phyloP scores from a whole-genome alignment of 768 basidiomycete genomes.

The Obba rivulosa region DNA sequence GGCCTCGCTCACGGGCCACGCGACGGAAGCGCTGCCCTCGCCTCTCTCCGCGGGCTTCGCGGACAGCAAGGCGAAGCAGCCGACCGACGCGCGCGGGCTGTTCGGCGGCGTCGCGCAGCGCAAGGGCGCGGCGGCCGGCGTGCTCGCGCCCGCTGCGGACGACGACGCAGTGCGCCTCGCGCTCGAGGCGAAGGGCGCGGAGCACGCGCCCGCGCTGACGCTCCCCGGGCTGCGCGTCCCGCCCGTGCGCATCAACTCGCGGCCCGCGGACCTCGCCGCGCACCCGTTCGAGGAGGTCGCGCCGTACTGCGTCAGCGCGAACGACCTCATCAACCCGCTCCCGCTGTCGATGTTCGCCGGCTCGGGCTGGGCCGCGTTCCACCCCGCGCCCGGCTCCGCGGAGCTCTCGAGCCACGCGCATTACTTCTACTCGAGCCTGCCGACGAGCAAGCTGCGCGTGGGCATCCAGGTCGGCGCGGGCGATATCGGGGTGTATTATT shows the following conservation, averaged over 20 bases:
- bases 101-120: conserved; percentile 85
- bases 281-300: conserved; percentile 76
- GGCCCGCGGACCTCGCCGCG: conserved; percentile 36
- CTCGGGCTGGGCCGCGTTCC: conserved; percentile 81
- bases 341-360: conserved; percentile 93
- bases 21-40: conserved; percentile 52
- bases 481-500: conserved; percentile 88
- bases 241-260: conserved; percentile 62
- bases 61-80: conserved; percentile 33
- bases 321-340: conserved; percentile 95
- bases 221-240: conserved; percentile 53
- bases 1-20: conserved; percentile 62
- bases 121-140: conserved; percentile 53
- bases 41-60: conserved; percentile 26
- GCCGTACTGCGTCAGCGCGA: conserved; percentile 93
- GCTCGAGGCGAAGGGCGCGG: conserved; percentile 8
- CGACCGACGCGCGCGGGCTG: conserved; percentile 50
- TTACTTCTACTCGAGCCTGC: conserved; percentile 90
- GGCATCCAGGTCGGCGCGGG: conserved; percentile 83
- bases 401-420: conserved; percentile 56
- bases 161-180: conserved; percentile 16
- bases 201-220: conserved; percentile 8
- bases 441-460: conserved; percentile 76
- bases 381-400: conserved; percentile 48
- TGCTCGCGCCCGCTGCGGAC: conserved; percentile 29